phyloP scores from a whole-genome alignment of 2,329 filamentous ascomycete genomes.

The Emergomyces pasteurianus region DNA sequence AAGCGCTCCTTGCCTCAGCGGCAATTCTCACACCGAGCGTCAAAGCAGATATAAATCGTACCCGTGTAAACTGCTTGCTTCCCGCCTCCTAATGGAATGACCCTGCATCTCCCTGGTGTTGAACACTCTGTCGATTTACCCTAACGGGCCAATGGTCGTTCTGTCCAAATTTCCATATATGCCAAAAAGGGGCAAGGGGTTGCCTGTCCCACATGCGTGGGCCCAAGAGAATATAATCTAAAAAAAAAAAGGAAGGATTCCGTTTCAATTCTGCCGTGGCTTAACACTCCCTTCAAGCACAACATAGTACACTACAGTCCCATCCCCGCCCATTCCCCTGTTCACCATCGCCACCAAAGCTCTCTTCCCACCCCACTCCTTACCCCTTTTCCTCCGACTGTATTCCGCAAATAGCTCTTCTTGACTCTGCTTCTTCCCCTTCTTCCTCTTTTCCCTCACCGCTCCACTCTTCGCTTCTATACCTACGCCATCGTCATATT shows the following conservation, averaged over 20 bases:
- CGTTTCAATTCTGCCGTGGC: conserved; percentile 47
- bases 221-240: not conserved
- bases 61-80: not conserved
- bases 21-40: too few species aligned
- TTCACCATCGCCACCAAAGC: conserved; percentile 47
- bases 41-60: too few species aligned
- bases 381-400: conserved; percentile 18
- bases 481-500: conserved; percentile 4
- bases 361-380: conserved; percentile 40
- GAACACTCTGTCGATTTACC: too few species aligned
- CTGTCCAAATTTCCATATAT: not conserved
- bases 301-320: conserved; percentile 54
- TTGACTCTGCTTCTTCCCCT: conserved; percentile 17
- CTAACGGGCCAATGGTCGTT: too few species aligned
- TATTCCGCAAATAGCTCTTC: conserved; percentile 20
- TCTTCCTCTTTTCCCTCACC: conserved; percentile 7
- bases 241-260: not conserved
- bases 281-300: conserved; percentile 54
- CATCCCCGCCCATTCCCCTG: conserved; percentile 39
- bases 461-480: not conserved
- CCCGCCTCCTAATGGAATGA: not conserved
- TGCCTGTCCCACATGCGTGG: not conserved
- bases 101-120: not conserved
- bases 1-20: too few species aligned
- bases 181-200: not conserved